Evolutionary conservation across 1,284 basidiomycete species (phyloP), one percentile per base, ranked within the genome.

Genomic region (Cryptococcus jaspeensis): DNA sequence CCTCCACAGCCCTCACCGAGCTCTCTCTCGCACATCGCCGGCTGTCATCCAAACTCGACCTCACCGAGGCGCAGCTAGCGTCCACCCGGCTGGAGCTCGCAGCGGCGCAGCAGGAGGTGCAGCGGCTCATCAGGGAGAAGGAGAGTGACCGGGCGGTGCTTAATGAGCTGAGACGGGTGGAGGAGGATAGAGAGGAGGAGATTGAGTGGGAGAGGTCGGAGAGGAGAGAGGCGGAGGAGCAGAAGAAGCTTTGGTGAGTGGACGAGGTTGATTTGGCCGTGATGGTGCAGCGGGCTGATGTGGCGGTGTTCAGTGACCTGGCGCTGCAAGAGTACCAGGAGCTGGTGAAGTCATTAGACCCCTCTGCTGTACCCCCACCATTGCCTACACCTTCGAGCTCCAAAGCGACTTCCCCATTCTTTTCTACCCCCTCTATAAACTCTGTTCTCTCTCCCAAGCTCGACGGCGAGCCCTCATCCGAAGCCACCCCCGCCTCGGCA

Each of bases 171-270:
- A 54, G 67, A 38, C 51, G 70, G 47, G 52, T 65, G 15, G 68
- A 72, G 67, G 88, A 89, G 62, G 89, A 91, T 63, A 84, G 80
- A 50, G 84, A 86, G 46, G 83, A 80, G 66, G 90, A 74, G 58
- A 44, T 75, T 1, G 68, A 65, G 37, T 71, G 66, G 70, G 73
- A 78, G 59, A 61, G 62, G 36, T 59, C 63, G 20, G 70, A 72
- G 59, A 65, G 73, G 61, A 59, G 67, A 38, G 72, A 66, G 36
- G 61, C 66, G 8, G 72, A 74, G 56, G 75, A 77, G 62, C 70
- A 77, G 55, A 72, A 74, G 63, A 72, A 70, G 63, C 58, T 77
- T 3, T 71, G 68, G 73, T 75, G 54, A 59, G 73, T 70, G 20
- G 18, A 13, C 6, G 11, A 7, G 13, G 32, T 15, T 20, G 18